A percentile compares a stretch with the other conserved stretches of the same genome.
These are phyloP conservation scores for Lachancea sp. DNA, from an alignment of 805 yeast species.

Conservation along the genomic window DNA sequence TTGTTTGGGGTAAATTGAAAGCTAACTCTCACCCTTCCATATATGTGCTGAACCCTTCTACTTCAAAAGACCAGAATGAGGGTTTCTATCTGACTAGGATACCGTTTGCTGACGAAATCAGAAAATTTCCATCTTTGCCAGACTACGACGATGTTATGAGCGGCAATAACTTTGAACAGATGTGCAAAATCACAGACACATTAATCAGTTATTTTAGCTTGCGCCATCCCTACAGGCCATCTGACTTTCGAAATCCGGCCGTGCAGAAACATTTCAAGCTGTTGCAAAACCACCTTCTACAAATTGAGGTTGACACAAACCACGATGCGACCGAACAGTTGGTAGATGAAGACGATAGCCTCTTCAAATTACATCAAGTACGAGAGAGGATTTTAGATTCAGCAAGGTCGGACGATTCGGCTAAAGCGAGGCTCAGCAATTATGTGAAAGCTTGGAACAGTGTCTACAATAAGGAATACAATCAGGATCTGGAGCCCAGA, in stretches of 20 bases:
- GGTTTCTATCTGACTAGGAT: conserved; percentile 65
- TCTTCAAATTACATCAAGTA: conserved; percentile 27
- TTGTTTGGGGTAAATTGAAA: conserved; percentile 66
- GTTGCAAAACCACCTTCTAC: conserved; percentile 60
- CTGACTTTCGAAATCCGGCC: conserved; percentile 56
- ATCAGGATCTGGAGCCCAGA: conserved; percentile 10
- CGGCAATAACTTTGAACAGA: conserved; percentile 20
- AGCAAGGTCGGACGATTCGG: conserved; percentile 19
- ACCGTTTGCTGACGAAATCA: conserved; percentile 72
- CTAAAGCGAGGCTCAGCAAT: conserved; percentile 19
- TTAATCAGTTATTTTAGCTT: conserved; percentile 39
- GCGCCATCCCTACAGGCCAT: conserved; percentile 48
- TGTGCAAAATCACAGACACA: conserved; percentile 21
- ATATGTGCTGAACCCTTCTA: conserved; percentile 55
- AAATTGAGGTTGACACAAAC: conserved; percentile 31
- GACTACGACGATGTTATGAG: conserved; percentile 7
- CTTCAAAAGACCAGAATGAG: conserved; percentile 36
- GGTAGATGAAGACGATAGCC: conserved; percentile 33
- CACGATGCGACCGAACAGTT: conserved; percentile 10
- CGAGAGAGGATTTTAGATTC: conserved; percentile 28
- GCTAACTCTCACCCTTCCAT: conserved; percentile 48
- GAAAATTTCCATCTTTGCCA: conserved; percentile 49
- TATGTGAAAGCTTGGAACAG: conserved; percentile 33
- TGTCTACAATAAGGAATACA: conserved; percentile 21
- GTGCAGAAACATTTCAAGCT: conserved; percentile 61